A percentile compares a stretch with the other conserved stretches of the same genome.
phyloP scores from a whole-genome alignment of 2,329 filamentous ascomycete species.

The Diaporthe eres region DNA sequence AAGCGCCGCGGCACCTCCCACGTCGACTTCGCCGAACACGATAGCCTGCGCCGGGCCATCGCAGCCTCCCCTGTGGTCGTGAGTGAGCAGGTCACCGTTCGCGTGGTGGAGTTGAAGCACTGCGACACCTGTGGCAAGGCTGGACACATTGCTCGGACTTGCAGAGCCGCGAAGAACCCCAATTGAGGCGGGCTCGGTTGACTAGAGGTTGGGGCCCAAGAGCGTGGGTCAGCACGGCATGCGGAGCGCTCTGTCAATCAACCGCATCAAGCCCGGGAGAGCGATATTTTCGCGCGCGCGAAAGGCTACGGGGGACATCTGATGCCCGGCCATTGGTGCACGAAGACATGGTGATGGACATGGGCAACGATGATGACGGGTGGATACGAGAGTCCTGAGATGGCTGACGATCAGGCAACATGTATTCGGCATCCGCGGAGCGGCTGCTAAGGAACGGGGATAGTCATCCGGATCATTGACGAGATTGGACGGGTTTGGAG shows the following conservation, averaged over 20 bases:
- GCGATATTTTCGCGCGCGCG: neutral
- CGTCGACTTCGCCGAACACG: neutral
- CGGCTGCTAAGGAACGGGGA: neutral
- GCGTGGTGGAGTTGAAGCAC: neutral
- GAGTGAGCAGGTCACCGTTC: neutral
- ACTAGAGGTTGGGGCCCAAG: too few relatives aligned
- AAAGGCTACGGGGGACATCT: too few relatives aligned
- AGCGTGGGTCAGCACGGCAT: neutral
- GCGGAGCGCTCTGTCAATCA: neutral
- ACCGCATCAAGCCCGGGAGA: neutral
- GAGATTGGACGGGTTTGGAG: neutral
- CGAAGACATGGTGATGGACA: neutral
- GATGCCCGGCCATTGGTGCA: neutral
- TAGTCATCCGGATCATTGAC: neutral
- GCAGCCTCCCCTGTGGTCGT: conserved; percentile 3
- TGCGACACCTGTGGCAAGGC: conserved; percentile 19
- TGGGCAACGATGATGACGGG: neutral
- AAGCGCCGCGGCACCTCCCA: neutral
- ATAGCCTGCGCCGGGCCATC: neutral
- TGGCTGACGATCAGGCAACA: neutral
- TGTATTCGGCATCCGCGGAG: too few relatives aligned
- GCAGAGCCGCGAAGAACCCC: neutral
- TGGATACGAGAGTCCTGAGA: neutral
- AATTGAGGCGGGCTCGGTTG: neutral
- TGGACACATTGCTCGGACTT: neutral